Percentiles rank a stretch among this genome's conserved stretches.
phyloP scores from a whole-genome alignment of 2,329 filamentous ascomycete genomes.

The Colletotrichum ledebouriae region DNA sequence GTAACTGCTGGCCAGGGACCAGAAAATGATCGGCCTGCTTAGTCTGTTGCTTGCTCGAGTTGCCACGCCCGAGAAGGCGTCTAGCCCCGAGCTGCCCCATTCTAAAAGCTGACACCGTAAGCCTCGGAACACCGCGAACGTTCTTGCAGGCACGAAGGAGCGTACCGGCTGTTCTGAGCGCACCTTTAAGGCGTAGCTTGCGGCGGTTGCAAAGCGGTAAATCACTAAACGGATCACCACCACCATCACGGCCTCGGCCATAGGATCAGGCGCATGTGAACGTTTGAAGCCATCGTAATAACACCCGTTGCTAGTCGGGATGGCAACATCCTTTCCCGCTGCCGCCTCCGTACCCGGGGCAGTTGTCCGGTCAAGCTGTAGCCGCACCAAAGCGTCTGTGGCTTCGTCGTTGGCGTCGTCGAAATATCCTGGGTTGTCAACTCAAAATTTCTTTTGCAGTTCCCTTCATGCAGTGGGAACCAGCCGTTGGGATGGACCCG shows the following conservation, averaged over 20 bases:
- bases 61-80: constrained; percentile 29
- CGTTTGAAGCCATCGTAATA: not conserved
- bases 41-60: constrained; percentile 30
- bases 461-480: constrained; percentile 23
- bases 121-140: constrained; percentile 5
- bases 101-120: constrained; percentile 36
- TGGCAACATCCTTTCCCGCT: constrained; percentile 12
- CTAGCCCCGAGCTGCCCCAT: constrained; percentile 34
- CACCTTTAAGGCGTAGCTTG: not conserved
- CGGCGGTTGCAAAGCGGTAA: not conserved
- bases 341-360: constrained; percentile 2
- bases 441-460: constrained; percentile 21
- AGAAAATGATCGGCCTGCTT: constrained; percentile 21
- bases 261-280: constrained; percentile 7
- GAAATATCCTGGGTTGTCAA: not conserved
- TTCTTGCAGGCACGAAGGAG: constrained; percentile 6
- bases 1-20: constrained; percentile 23
- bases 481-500: not conserved
- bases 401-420: not conserved
- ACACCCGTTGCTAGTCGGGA: constrained; percentile 18
- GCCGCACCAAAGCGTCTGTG: not conserved
- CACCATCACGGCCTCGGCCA: constrained; percentile 2
- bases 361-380: constrained; percentile 11
- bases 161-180: constrained; percentile 1
- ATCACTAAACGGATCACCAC: not conserved